Evolutionary conservation across 1,284 basidiomycete genomes (phyloP).

Genomic region (Sanghuangporus baumii): DNA sequence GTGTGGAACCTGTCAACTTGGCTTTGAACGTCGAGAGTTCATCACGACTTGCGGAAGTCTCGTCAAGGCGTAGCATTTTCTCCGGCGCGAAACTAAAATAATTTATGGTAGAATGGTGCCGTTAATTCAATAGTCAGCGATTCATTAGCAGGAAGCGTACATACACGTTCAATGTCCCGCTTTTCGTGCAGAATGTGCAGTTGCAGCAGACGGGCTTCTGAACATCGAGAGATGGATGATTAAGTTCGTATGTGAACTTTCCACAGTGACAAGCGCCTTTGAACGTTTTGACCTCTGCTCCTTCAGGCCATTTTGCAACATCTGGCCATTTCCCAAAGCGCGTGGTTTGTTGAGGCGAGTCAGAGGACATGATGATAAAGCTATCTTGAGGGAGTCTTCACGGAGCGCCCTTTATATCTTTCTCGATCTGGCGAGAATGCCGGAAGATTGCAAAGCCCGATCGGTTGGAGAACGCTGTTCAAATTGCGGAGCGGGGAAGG

Average conservation of each 20-base stretch:
- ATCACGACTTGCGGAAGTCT: neutral
- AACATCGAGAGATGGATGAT: slow-evolving; percentile 9
- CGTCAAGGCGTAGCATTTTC: neutral
- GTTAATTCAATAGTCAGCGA: neutral
- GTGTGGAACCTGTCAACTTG: neutral
- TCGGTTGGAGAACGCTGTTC: neutral
- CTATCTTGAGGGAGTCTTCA: neutral
- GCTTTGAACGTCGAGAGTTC: neutral
- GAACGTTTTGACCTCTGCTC: slow-evolving; percentile 12
- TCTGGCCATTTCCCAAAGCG: neutral
- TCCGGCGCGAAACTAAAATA: neutral
- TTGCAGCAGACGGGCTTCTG: neutral
- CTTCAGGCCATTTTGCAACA: neutral
- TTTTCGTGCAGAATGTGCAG: neutral
- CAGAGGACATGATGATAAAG: neutral
- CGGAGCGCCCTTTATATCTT: neutral
- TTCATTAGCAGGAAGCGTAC: neutral
- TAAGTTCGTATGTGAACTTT: slow-evolving; percentile 16
- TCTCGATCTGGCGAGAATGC: neutral
- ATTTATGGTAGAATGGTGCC: neutral
- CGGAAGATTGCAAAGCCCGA: neutral
- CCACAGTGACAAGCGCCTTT: slow-evolving; percentile 19
- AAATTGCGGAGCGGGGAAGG: neutral
- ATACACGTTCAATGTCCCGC: neutral
- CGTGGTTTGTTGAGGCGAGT: neutral